Conservation (phyloP, 768 basidiomycete genomes). For the Gymnopilus junonius region DNA sequence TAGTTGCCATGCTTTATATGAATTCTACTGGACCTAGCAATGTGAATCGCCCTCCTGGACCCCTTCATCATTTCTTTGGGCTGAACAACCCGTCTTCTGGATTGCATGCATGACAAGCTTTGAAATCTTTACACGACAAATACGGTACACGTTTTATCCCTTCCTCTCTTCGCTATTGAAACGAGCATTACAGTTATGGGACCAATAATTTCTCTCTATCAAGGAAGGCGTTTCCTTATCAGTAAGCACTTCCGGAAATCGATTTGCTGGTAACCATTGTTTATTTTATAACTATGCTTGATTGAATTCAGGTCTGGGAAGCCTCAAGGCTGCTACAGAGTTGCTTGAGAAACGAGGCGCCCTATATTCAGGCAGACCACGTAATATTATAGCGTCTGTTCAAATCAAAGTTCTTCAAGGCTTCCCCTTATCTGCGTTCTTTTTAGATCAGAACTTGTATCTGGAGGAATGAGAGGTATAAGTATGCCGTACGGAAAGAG, state of each 20-base stretch:
- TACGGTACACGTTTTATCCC: background rate
- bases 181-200: no score
- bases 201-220: no score
- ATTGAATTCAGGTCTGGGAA: constrained; percentile 21
- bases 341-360: constrained; percentile 36
- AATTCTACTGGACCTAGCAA: background rate
- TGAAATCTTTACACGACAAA: background rate
- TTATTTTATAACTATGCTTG: no score
- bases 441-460: constrained; percentile 34
- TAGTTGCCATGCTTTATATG: no score
- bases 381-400: constrained; percentile 34
- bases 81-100: background rate
- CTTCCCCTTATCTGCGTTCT: no score
- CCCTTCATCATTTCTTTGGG: background rate
- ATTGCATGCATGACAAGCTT: background rate
- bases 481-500: constrained; percentile 34
- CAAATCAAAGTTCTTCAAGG: background rate
- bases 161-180: background rate
- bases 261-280: no score
- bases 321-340: constrained; percentile 32
- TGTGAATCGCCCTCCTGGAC: constrained; percentile 1
- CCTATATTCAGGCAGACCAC: constrained; percentile 39
- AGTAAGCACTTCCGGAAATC: no score
- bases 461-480: constrained; percentile 36
- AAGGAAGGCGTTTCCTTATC: no score